Evolutionary conservation across 306 rosid genomes (phyloP), one percentile per base, ranked within the genome.

Genomic region (Vigna radiata): DNA sequence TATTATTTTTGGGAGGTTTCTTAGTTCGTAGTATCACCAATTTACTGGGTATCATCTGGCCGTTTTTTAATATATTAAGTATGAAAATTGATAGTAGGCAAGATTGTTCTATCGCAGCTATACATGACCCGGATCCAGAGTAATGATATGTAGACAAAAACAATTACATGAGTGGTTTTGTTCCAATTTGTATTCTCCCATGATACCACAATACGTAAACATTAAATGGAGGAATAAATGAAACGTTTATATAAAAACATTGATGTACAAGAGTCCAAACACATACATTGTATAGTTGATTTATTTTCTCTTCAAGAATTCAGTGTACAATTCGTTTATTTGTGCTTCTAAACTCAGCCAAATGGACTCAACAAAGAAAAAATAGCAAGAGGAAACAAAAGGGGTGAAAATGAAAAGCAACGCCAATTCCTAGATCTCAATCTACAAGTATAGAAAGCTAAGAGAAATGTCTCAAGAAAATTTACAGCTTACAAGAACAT

Each of bases 281-380:
- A 60, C 43, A 31, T 25, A 12, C 65, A 27, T 37, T 65, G 70
- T 39, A 13, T 6, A 62, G 15, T 66, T 31, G 39, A 61, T 73
- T 82, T 76, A 65, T 79, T 79, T 48, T 83, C 48, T 77, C 6
- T 77, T 69, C 50, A 36, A 68, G 15, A 75, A 77, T 67, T 27
- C 77, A 77, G 53, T 77, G 81, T 70, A 86, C 84, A 88, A 79
- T 86, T 85, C 47, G 37, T 71, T 68, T 29, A 54, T 56, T 70
- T 70, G 11, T 41, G 44, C 66, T 72, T 73, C 69, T 31, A 4
- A 54, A 53, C 68, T 63, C 50, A 41, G 36, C 64, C 48, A 79
- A 62, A 21, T 55, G 36, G 66, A 21, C 66, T 49, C 14, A 25
- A 71, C 72, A 49, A 36, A 46, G 39, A 64, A 46, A 18, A 64